Evolutionary conservation across 805 yeast species (phyloP).

Genomic region (Hanseniaspora mollemarum): DNA sequence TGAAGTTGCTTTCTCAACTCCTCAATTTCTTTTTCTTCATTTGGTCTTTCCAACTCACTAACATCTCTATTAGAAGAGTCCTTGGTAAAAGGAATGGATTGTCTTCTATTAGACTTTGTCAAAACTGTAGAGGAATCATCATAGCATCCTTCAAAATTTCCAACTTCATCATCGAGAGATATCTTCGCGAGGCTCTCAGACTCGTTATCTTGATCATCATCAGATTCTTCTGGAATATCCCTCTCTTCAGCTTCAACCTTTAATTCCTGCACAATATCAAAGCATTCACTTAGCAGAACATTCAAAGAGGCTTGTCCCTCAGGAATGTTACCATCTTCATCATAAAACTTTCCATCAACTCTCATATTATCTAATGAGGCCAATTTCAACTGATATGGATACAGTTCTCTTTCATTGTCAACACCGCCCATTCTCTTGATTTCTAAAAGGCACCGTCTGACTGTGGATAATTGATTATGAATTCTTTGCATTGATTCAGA

Average conservation of each 20-base stretch:
- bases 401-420: slow-evolving; percentile 73
- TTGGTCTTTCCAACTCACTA: slow-evolving; percentile 18
- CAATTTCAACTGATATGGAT: slow-evolving; percentile 90
- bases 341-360: slow-evolving; percentile 75
- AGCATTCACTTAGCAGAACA: slow-evolving; percentile 85
- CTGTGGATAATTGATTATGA: slow-evolving; percentile 87
- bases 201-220: slow-evolving; percentile 16
- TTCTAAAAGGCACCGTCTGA: slow-evolving; percentile 78
- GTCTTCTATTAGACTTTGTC: slow-evolving; percentile 4
- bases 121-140: neutral
- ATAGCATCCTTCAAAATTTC: neutral
- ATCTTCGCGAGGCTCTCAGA: slow-evolving; percentile 20
- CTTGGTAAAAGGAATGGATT: slow-evolving; percentile 17
- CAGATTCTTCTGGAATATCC: slow-evolving; percentile 27
- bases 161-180: slow-evolving; percentile 2
- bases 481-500: slow-evolving; percentile 86
- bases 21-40: slow-evolving; percentile 21
- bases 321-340: slow-evolving; percentile 78
- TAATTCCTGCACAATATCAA: slow-evolving; percentile 83
- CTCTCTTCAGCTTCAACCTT: slow-evolving; percentile 70
- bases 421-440: slow-evolving; percentile 89
- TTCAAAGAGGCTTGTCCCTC: slow-evolving; percentile 97
- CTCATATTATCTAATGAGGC: slow-evolving; percentile 80
- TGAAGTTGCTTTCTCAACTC: slow-evolving; percentile 19
- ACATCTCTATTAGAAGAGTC: slow-evolving; percentile 17